A percentile compares a stretch with the other conserved stretches of the same genome.
phyloP scores from a whole-genome alignment of 129 eudicot species.

The Helianthus tuberosus region DNA sequence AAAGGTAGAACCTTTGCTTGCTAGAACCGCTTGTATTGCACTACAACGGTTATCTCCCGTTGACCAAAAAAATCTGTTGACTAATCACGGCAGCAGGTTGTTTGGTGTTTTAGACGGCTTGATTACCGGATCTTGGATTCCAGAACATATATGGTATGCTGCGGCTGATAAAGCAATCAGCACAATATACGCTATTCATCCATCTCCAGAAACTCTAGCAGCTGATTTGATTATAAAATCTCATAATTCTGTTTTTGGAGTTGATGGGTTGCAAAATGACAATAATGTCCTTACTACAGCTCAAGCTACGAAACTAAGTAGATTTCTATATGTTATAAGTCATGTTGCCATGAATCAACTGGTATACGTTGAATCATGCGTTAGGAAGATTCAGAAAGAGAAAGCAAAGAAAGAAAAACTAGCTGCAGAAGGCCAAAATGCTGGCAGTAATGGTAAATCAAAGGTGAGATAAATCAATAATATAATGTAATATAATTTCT shows the following conservation, averaged over 20 bases:
- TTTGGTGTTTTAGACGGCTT: conserved; percentile 73
- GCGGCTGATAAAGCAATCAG: conserved; percentile 94
- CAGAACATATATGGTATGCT: conserved; percentile 86
- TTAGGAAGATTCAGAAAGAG: conserved; percentile 74
- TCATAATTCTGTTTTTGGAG: conserved; percentile 62
- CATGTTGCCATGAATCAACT: conserved; percentile 93
- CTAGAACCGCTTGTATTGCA: conserved; percentile 88
- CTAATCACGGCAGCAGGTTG: conserved; percentile 71
- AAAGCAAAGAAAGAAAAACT: conserved; percentile 76
- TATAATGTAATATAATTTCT: neutral
- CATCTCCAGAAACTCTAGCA: conserved; percentile 85
- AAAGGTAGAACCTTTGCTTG: conserved; percentile 97
- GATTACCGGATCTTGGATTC: conserved; percentile 73
- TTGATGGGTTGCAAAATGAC: conserved; percentile 53
- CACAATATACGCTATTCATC: conserved; percentile 83
- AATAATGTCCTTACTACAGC: conserved; percentile 49
- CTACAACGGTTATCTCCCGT: conserved; percentile 79
- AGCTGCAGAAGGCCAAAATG: conserved; percentile 48
- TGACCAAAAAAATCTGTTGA: conserved; percentile 74
- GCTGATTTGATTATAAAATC: conserved; percentile 65
- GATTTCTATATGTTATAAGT: conserved; percentile 71
- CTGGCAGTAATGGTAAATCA: conserved; percentile 29
- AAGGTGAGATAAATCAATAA: conserved; percentile 44
- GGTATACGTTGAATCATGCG: conserved; percentile 83
- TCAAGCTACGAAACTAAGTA: conserved; percentile 69